Conservation (phyloP, 1,284 basidiomycete species). For the Athelia psychrophila region DNA sequence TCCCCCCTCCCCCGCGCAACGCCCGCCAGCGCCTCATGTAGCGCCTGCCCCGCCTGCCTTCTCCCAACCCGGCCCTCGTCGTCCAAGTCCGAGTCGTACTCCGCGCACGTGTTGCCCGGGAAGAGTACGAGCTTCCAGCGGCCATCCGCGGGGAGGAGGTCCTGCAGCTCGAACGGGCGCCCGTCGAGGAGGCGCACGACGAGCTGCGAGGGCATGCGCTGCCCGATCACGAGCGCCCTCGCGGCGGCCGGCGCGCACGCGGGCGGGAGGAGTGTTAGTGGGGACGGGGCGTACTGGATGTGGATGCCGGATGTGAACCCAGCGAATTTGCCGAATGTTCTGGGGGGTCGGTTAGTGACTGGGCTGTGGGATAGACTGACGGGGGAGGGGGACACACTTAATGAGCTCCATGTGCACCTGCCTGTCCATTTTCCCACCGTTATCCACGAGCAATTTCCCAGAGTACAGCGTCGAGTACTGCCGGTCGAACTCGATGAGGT, state of each 20-base stretch:
- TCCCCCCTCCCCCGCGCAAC: conserved; percentile 46
- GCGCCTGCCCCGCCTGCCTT: conserved; percentile 27
- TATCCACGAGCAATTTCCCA: conserved; percentile 50
- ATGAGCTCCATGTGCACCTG: conserved; percentile 67
- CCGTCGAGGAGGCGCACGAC: conserved; percentile 64
- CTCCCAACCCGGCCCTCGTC: conserved; percentile 17
- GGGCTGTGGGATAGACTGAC: background rate
- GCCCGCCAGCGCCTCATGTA: conserved; percentile 54
- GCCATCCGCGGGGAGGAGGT: conserved; percentile 62
- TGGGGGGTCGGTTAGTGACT: conserved; percentile 17
- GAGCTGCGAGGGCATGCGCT: conserved; percentile 56
- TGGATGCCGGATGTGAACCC: conserved; percentile 64
- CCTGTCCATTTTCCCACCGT: conserved; percentile 53
- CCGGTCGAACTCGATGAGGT: conserved; percentile 51
- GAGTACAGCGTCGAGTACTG: conserved; percentile 47
- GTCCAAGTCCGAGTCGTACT: conserved; percentile 34
- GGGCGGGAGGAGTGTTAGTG: conserved; percentile 48
- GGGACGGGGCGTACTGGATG: conserved; percentile 57
- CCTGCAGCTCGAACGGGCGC: conserved; percentile 65
- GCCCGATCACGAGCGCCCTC: conserved; percentile 48
- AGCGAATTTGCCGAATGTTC: conserved; percentile 57
- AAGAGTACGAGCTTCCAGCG: conserved; percentile 78
- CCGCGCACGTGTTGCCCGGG: conserved; percentile 46
- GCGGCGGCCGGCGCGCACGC: conserved; percentile 43
- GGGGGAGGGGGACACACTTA: conserved; percentile 34